These are phyloP conservation scores for Alternaria alternata DNA, from an alignment of 2,329 filamentous ascomycete genomes.

Conservation along the genomic window DNA sequence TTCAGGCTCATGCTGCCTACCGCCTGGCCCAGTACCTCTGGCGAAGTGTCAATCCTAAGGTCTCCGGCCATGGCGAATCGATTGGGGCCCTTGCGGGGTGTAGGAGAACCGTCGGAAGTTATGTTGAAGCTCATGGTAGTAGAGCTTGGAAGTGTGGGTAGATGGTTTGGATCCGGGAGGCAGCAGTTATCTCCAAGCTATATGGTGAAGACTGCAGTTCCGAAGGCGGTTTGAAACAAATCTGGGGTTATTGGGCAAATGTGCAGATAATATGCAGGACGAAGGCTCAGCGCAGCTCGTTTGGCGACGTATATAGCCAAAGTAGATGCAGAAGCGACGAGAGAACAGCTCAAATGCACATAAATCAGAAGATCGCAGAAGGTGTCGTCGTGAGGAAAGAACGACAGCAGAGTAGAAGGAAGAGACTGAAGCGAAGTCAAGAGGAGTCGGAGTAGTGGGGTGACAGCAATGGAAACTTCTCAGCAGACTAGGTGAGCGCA, in stretches of 20 bases:
- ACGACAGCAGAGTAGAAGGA: constrained; percentile 24
- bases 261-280: constrained; percentile 48
- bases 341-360: constrained; percentile 34
- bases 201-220: constrained; percentile 8
- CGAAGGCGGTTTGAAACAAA: constrained; percentile 16
- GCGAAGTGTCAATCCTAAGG: constrained; percentile 45
- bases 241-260: constrained; percentile 39
- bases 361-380: constrained; percentile 31
- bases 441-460: constrained; percentile 23
- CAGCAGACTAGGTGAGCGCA: constrained; percentile 18
- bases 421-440: constrained; percentile 14
- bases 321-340: constrained; percentile 45
- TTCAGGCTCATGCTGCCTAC: constrained; percentile 41
- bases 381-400: constrained; percentile 24
- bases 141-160: constrained; percentile 33
- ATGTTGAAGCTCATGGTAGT: constrained; percentile 50
- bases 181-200: constrained; percentile 17
- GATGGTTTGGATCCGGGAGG: constrained; percentile 46
- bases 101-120: constrained; percentile 53
- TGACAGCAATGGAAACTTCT: constrained; percentile 13
- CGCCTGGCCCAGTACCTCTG: constrained; percentile 45
- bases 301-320: constrained; percentile 49
- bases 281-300: constrained; percentile 32
- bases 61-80: constrained; percentile 44
- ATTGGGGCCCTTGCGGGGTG: constrained; percentile 48